These are phyloP conservation scores for Fusarium phyllophilum DNA, from an alignment of 2,329 filamentous ascomycete species.

Conservation along the genomic window DNA sequence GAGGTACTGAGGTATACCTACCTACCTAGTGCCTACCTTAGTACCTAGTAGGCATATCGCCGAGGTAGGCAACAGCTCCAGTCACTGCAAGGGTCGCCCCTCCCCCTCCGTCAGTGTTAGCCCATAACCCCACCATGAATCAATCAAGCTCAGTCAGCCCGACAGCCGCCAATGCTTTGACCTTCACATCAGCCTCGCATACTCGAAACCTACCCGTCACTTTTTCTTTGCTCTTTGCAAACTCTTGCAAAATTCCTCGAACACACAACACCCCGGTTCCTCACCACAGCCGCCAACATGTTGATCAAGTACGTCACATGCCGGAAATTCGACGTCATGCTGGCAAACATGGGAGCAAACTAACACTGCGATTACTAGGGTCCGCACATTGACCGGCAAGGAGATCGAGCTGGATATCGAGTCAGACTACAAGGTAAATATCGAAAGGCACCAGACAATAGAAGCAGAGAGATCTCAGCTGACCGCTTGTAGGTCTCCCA, in stretches of 20 bases:
- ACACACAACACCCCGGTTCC: not conserved
- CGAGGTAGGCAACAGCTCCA: conserved; percentile 5
- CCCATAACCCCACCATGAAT: conserved; percentile 40
- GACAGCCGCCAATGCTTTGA: conserved; percentile 16
- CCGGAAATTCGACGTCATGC: conserved; percentile 12
- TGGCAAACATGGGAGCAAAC: conserved; percentile 13
- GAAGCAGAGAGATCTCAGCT: not conserved
- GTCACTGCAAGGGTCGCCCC: conserved; percentile 26
- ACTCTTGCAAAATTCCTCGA: not conserved
- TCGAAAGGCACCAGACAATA: not conserved
- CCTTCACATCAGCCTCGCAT: conserved; percentile 40
- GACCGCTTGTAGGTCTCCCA: conserved; percentile 75
- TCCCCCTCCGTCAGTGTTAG: conserved; percentile 28
- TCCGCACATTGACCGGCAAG: conserved; percentile 97
- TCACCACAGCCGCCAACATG: conserved; percentile 45
- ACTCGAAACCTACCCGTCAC: conserved; percentile 8
- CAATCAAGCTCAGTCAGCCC: conserved; percentile 35
- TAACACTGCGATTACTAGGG: conserved; percentile 64
- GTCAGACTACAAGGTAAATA: conserved; percentile 83
- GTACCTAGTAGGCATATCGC: not conserved
- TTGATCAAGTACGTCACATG: conserved; percentile 61
- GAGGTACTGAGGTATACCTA: not conserved
- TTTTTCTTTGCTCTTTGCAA: not conserved
- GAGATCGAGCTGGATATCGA: conserved; percentile 99
- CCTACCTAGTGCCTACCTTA: too few relatives aligned